Evolutionary conservation across 148 eudicot species (phyloP), one percentile per base, ranked within the genome.

Genomic region (Silene latifolia): DNA sequence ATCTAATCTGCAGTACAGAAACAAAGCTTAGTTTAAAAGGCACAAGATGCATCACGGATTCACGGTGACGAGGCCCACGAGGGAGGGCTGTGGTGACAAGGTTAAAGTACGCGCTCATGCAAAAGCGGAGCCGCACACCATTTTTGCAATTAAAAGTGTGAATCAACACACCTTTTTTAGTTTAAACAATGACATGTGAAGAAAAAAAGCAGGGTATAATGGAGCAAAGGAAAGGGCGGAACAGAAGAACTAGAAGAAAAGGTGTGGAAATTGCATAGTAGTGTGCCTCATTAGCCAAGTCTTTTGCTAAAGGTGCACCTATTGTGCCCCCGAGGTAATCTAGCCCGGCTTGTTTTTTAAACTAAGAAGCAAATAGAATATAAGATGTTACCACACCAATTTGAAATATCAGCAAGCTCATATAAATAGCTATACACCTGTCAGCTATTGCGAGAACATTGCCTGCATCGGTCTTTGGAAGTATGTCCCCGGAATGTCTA

Each of bases 381-480:
- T 60, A 64, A 72, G 35, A 72, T 66, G 32, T 77, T 61, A 13
- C 57, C 73, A 65, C 42, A 11, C 18, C 23, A 58, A 13, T 48
- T 44, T 63, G n/a, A 24, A 76, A 8, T 20, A 46, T 24, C 23
- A 72, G 61, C 25, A 23, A 66, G 23, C 48, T 27, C 61, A 73
- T 72, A 59, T 15, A 42, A 72, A 17, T 72, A 72, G 53, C 17
- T 69, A 46, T 47, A 60, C 48, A 92, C 99, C 96, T 90, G 86
- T 95, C 96, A 62, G 97, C 90, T 81, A 95, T 81, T 48, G 99
- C 88, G 81, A 95, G 83, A 74, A 82, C 83, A 77, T 80, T 87
- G 76, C 99, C 99, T 15, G 85, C 89, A 72, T 87, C 96, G 59
- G 93, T 85, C 84, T 90, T 84, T 51, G 99, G 99, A 80, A 95